phyloP scores from a whole-genome alignment of 2,329 filamentous ascomycete genomes.

The Phyllosticta paracitricarpa region DNA sequence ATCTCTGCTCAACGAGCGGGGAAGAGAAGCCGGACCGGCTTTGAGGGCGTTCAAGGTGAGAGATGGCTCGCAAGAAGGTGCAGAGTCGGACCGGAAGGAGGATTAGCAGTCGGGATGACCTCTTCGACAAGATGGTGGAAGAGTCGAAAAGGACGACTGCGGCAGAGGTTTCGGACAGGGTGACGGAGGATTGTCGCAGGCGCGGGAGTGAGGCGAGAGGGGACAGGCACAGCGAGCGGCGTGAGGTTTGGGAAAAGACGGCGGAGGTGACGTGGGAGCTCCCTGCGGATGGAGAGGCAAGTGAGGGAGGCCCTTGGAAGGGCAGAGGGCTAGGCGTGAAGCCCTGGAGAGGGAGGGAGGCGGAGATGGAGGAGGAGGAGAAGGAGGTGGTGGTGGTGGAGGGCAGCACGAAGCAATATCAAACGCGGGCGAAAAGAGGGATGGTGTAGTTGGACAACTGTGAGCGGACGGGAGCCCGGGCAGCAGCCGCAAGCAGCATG shows the following conservation, averaged over 20 bases:
- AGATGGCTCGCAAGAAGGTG: constrained; percentile 5
- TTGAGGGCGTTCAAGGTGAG: neutral
- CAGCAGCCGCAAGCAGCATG: neutral
- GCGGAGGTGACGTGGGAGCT: constrained; percentile 7
- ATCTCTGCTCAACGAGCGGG: neutral
- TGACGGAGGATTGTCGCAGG: neutral
- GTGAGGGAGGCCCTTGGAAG: constrained; percentile 8
- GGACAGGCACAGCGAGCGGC: neutral
- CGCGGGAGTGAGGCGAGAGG: neutral
- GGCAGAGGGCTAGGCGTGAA: neutral
- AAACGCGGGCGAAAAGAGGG: neutral
- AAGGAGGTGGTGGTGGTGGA: neutral
- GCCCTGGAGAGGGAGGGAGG: constrained; percentile 5
- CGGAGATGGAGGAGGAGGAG: no score
- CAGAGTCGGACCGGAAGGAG: neutral
- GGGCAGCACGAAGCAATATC: neutral
- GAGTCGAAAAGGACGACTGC: neutral
- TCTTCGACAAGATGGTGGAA: neutral
- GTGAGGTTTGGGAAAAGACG: neutral
- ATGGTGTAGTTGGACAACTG: neutral
- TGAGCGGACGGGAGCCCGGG: neutral
- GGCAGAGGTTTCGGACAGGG: constrained; percentile 3
- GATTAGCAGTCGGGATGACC: constrained; percentile 1
- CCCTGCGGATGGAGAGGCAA: constrained; percentile 5
- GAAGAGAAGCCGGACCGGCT: neutral